phyloP scores from a whole-genome alignment of 1,139 yeast genomes.

The Candida dubliniensis region DNA sequence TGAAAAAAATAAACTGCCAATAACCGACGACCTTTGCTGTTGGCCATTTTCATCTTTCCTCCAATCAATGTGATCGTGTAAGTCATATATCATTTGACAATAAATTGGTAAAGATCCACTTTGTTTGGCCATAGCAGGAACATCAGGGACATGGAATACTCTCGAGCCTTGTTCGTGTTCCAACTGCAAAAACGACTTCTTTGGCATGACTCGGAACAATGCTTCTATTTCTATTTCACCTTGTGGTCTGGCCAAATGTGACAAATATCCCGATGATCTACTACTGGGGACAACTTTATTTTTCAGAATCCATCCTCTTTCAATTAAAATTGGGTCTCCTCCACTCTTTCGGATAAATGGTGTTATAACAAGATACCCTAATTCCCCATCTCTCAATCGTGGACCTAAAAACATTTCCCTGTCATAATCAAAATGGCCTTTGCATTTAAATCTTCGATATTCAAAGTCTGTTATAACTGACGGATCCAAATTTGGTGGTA shows the following conservation, averaged over 20 bases:
- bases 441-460: conserved; percentile 70
- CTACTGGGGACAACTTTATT: conserved; percentile 65
- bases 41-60: conserved; percentile 16
- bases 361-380: conserved; percentile 79
- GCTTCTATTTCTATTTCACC: conserved; percentile 77
- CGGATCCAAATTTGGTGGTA: conserved; percentile 63
- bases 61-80: conserved; percentile 62
- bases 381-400: conserved; percentile 67
- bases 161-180: conserved; percentile 68
- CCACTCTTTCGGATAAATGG: conserved; percentile 81
- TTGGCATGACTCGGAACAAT: conserved; percentile 70
- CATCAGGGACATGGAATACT: conserved; percentile 70
- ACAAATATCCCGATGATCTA: conserved; percentile 50
- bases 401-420: conserved; percentile 95
- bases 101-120: conserved; percentile 72
- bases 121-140: conserved; percentile 73
- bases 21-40: conserved; percentile 12
- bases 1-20: conserved; percentile 11
- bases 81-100: conserved; percentile 70
- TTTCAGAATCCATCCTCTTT: conserved; percentile 90
- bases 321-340: conserved; percentile 68
- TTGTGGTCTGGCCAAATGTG: conserved; percentile 67
- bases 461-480: conserved; percentile 68
- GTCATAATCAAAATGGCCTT: conserved; percentile 78
- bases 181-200: conserved; percentile 69